These are phyloP conservation scores for Uromyces viciae-fabae DNA, from an alignment of 1,284 basidiomycete genomes.

Conservation along the genomic window DNA sequence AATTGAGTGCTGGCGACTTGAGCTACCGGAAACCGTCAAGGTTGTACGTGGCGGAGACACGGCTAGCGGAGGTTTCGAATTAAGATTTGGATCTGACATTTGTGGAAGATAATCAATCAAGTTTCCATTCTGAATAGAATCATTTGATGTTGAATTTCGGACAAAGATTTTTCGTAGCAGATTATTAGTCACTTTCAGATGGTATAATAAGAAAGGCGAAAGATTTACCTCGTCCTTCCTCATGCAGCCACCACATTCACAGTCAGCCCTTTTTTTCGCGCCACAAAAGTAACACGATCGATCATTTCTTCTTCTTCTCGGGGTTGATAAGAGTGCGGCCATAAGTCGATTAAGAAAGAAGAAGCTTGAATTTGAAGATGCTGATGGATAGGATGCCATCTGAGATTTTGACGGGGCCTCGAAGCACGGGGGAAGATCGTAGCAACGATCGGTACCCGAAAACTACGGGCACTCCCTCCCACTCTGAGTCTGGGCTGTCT, in stretches of 20 bases:
- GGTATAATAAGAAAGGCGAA: neutral
- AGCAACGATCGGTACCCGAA: too few relatives aligned
- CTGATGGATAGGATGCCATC: neutral
- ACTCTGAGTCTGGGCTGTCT: too few relatives aligned
- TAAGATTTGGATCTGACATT: slow-evolving; percentile 36
- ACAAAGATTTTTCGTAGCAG: neutral
- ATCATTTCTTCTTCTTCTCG: neutral
- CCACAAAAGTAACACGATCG: slow-evolving; percentile 37
- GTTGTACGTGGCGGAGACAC: slow-evolving; percentile 11
- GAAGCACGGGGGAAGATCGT: too few relatives aligned
- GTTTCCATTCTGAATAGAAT: slow-evolving; percentile 23
- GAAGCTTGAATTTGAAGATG: too few relatives aligned
- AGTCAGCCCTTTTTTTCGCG: neutral
- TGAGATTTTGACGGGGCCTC: too few relatives aligned
- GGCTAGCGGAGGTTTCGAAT: slow-evolving; percentile 20
- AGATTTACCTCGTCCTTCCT: slow-evolving; percentile 37
- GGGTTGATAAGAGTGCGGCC: slow-evolving; percentile 14
- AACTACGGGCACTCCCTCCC: too few relatives aligned
- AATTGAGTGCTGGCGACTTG: neutral
- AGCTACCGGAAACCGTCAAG: slow-evolving; percentile 5
- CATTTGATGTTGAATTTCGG: neutral
- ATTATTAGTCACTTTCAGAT: neutral
- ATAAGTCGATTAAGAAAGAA: too few relatives aligned
- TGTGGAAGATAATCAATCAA: slow-evolving; percentile 36
- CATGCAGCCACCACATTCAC: slow-evolving; percentile 22